These are phyloP conservation scores for Fusarium subtropicale DNA, from an alignment of 2,329 filamentous ascomycete species.

Conservation along the genomic window DNA sequence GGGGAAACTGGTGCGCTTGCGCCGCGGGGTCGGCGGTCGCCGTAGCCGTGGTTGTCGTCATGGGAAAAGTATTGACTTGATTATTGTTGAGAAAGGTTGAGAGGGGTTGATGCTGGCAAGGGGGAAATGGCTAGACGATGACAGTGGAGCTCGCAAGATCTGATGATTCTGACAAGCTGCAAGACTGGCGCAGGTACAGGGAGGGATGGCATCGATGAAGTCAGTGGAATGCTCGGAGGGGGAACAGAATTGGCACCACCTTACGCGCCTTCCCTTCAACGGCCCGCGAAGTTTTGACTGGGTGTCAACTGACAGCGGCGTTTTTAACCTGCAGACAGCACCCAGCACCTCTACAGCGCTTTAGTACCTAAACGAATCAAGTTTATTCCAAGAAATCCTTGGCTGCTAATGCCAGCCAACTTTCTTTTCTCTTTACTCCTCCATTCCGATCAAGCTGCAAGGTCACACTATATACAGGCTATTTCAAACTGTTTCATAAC, in stretches of 20 bases:
- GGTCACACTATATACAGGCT: not conserved
- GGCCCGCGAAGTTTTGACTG: conserved; percentile 39
- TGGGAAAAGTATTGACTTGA: not conserved
- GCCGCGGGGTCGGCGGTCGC: conserved; percentile 34
- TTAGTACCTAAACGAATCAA: conserved; percentile 22
- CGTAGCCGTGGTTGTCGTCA: conserved; percentile 34
- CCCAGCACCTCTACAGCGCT: not conserved
- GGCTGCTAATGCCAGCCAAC: conserved; percentile 6
- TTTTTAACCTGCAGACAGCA: conserved; percentile 13
- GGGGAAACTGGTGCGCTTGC: conserved; percentile 56
- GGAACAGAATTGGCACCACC: conserved; percentile 39
- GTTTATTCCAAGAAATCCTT: conserved; percentile 26
- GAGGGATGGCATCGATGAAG: conserved; percentile 40
- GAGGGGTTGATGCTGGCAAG: conserved; percentile 3
- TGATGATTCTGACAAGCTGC: conserved; percentile 38
- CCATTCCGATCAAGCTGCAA: not conserved
- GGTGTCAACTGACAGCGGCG: conserved; percentile 33
- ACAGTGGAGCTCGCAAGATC: conserved; percentile 20
- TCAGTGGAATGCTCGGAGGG: conserved; percentile 23
- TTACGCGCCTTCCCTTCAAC: conserved; percentile 27
- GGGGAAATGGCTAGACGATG: conserved; percentile 15
- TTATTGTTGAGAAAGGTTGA: conserved; percentile 17
- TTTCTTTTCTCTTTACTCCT: conserved; percentile 14
- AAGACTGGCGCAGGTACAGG: conserved; percentile 43
- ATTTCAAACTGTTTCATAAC: conserved; percentile 1